phyloP scores from a whole-genome alignment of 345 rosid genomes.

The Physaria fendleri region DNA sequence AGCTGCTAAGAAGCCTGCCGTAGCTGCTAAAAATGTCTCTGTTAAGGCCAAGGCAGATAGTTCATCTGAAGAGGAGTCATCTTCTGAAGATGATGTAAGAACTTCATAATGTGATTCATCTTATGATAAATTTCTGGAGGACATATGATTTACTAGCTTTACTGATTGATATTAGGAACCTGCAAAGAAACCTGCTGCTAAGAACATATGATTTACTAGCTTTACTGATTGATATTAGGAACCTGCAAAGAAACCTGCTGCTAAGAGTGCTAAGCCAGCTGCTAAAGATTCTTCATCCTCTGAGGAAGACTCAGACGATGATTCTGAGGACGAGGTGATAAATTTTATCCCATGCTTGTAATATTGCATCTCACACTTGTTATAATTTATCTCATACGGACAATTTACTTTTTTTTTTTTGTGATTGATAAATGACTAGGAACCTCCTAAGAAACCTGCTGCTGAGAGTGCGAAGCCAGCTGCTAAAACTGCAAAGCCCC shows the following conservation, averaged over 20 bases:
- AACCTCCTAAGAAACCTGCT: no score
- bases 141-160: neutral
- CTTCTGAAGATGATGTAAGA: slow-evolving; percentile 34
- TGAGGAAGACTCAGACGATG: slow-evolving; percentile 26
- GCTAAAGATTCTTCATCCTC: no score
- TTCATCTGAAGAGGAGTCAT: slow-evolving; percentile 41
- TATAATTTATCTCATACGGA: no score
- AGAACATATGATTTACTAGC: neutral
- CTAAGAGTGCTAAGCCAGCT: slow-evolving; percentile 23
- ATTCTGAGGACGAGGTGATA: slow-evolving; percentile 31
- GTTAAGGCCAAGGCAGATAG: slow-evolving; percentile 37
- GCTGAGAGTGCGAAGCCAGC: no score
- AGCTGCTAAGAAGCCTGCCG: slow-evolving; percentile 24
- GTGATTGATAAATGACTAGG: no score
- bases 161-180: slow-evolving; percentile 21
- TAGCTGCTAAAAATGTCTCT: slow-evolving; percentile 36
- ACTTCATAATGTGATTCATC: neutral
- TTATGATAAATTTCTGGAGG: no score
- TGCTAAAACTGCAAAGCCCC: no score
- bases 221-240: slow-evolving; percentile 17
- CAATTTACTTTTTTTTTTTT: no score
- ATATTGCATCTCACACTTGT: no score
- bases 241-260: slow-evolving; percentile 26
- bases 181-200: slow-evolving; percentile 24
- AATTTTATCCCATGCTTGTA: neutral